Conservation (phyloP, 2,329 filamentous ascomycete genomes). For the Aureobasidium sp. region DNA sequence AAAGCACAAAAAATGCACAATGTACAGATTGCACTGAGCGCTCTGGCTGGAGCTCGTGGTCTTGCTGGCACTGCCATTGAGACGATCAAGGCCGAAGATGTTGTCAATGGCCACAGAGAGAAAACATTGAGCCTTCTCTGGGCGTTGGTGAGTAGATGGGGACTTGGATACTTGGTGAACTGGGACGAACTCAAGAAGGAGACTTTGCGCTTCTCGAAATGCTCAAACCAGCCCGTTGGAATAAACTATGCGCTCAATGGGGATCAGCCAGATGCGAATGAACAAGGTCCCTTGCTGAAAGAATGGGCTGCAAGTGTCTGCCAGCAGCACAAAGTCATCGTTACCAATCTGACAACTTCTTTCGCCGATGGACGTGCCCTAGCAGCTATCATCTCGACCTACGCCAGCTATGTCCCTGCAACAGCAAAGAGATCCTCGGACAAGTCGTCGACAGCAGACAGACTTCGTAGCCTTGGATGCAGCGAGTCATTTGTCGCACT, state of each 20-base stretch:
- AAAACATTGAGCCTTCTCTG: constrained; percentile 56
- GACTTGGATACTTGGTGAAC: constrained; percentile 48
- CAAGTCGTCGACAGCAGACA: constrained; percentile 24
- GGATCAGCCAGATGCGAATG: neutral
- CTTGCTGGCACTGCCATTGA: constrained; percentile 36
- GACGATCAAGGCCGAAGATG: constrained; percentile 47
- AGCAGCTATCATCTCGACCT: constrained; percentile 50
- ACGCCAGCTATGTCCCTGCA: constrained; percentile 39
- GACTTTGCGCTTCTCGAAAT: constrained; percentile 11
- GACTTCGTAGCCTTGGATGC: constrained; percentile 34
- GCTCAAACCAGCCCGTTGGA: neutral
- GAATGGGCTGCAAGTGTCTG: constrained; percentile 55
- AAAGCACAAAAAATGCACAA: constrained; percentile 54
- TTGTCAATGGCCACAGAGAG: constrained; percentile 58
- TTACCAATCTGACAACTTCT: constrained; percentile 51
- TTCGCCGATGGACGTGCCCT: constrained; percentile 51
- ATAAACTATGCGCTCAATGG: neutral
- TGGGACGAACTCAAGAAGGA: constrained; percentile 49
- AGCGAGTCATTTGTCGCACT: constrained; percentile 36
- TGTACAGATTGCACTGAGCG: constrained; percentile 49
- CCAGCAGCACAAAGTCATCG: constrained; percentile 39
- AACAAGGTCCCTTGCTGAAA: constrained; percentile 38
- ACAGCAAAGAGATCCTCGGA: neutral
- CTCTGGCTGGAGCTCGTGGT: constrained; percentile 33
- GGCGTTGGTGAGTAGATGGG: constrained; percentile 52